Conservation (phyloP, 345 rosid genomes). For the Psidium guajava region DNA sequence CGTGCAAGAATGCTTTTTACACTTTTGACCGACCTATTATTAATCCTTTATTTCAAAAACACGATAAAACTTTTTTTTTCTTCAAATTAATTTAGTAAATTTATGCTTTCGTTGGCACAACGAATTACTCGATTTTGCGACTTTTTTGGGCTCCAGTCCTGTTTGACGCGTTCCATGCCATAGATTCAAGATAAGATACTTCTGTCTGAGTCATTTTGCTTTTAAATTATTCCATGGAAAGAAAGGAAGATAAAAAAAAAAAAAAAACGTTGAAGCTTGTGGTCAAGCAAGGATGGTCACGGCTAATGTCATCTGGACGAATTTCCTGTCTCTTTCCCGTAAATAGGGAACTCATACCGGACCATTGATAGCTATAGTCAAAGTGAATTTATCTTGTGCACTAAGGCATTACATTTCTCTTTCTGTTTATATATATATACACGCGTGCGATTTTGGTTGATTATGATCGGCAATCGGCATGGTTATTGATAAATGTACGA, state of each 20-base stretch:
- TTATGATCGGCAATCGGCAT: neutral
- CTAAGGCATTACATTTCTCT: neutral
- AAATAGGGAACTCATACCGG: neutral
- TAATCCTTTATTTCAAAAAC: neutral
- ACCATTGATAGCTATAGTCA: neutral
- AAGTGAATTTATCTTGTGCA: neutral
- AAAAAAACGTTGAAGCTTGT: neutral
- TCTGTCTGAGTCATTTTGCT: neutral
- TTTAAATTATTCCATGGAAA: neutral
- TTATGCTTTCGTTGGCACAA: neutral
- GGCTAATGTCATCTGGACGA: neutral
- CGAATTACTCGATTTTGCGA: neutral
- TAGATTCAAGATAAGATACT: neutral
- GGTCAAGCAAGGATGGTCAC: neutral
- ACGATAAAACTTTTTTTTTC: neutral
- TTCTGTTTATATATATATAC: too few species aligned
- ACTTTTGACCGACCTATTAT: too few species aligned
- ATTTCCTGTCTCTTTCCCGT: neutral
- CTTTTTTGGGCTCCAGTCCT: neutral
- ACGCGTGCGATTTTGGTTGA: neutral
- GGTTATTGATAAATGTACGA: neutral
- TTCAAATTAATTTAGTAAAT: neutral
- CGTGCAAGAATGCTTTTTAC: too few species aligned
- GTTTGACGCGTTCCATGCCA: neutral
- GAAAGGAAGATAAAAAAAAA: too few species aligned